These are phyloP conservation scores for Moesziomyces aphidis DNA, from an alignment of 1,284 basidiomycete genomes.

Conservation along the genomic window DNA sequence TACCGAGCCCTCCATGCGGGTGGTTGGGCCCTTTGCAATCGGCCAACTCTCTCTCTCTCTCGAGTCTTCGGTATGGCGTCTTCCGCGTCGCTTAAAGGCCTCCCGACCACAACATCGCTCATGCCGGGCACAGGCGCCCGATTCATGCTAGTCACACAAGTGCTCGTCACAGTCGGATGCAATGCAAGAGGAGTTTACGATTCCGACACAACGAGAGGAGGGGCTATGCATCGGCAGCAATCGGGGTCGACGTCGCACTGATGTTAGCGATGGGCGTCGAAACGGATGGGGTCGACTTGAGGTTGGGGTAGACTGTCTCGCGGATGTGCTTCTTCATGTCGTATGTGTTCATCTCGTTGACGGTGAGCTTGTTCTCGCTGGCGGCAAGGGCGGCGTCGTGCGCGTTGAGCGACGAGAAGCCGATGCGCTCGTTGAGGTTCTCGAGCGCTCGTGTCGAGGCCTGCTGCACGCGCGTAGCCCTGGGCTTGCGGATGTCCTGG, in stretches of 20 bases:
- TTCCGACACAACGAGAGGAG: neutral
- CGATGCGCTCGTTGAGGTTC: constrained; percentile 69
- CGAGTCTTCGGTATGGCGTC: constrained; percentile 16
- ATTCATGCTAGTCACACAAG: neutral
- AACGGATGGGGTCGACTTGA: constrained; percentile 2
- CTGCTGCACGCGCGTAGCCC: constrained; percentile 68
- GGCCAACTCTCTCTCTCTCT: neutral
- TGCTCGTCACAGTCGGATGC: neutral
- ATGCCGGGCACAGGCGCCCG: neutral
- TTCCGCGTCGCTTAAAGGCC: constrained; percentile 1
- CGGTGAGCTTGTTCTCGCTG: constrained; percentile 67
- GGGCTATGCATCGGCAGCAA: constrained; percentile 29
- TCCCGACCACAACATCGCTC: neutral
- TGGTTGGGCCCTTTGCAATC: neutral
- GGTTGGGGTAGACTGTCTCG: constrained; percentile 23
- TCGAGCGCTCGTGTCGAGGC: constrained; percentile 67
- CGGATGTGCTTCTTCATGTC: constrained; percentile 49
- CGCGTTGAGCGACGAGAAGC: constrained; percentile 67
- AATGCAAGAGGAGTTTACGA: neutral
- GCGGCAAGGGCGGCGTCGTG: constrained; percentile 66
- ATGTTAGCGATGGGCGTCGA: neutral
- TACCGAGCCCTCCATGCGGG: neutral
- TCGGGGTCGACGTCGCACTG: constrained; percentile 16
- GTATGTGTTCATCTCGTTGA: constrained; percentile 56
- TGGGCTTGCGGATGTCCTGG: constrained; percentile 68